Percentiles rank a stretch among this genome's conserved stretches.
Evolutionary conservation across 352 stramenopile genomes (phyloP).

Genomic region (Blastocystis sp.): DNA sequence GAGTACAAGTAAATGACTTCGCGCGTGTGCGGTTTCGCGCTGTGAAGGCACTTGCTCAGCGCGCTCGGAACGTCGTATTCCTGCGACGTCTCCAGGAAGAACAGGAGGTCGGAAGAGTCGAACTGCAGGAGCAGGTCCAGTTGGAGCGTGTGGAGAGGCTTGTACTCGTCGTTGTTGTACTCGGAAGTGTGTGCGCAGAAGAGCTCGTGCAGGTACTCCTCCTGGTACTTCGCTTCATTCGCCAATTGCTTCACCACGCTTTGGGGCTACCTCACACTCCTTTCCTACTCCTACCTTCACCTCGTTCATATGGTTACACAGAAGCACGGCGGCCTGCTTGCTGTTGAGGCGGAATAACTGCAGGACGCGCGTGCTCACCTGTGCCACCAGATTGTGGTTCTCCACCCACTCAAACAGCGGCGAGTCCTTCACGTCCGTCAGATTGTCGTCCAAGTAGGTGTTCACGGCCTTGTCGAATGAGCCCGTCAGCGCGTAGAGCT

Average conservation of each 20-base stretch:
- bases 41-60: constrained; percentile 18
- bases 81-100: constrained; percentile 35
- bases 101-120: constrained; percentile 28
- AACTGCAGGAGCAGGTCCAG: constrained; percentile 27
- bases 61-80: constrained; percentile 41
- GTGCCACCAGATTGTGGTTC: neutral
- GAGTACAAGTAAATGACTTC: constrained; percentile 53
- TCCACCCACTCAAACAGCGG: constrained; percentile 31
- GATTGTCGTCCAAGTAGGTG: neutral
- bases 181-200: constrained; percentile 34
- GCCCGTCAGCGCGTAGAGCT: constrained; percentile 31
- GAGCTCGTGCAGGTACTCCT: constrained; percentile 38
- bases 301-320: constrained; percentile 10
- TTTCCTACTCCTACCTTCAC: neutral
- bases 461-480: neutral
- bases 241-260: neutral
- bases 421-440: neutral
- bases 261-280: neutral
- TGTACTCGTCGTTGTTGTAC: constrained; percentile 50
- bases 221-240: neutral
- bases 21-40: neutral
- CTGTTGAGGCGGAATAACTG: constrained; percentile 22
- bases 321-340: constrained; percentile 4
- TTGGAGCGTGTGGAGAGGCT: constrained; percentile 27
- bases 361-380: neutral